Conservation (phyloP, 345 rosid genomes). For the Euphorbia pulcherrima region DNA sequence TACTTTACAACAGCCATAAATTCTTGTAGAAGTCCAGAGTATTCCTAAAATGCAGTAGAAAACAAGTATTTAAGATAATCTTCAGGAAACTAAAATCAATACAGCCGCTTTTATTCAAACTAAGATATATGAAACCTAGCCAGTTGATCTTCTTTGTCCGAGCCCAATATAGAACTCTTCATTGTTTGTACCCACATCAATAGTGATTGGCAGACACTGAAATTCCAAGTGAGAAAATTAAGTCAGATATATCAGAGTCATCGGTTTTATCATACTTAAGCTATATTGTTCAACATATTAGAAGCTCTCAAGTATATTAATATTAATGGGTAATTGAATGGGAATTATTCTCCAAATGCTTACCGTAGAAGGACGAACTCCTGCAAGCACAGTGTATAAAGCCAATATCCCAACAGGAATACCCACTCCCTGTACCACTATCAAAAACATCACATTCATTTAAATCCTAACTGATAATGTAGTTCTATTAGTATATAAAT, state of each 20-base stretch:
- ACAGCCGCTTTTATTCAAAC: no score
- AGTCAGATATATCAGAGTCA: no score
- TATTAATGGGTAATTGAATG: no score
- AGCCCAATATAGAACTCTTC: conserved; percentile 38
- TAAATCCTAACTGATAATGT: no score
- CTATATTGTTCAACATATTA: no score
- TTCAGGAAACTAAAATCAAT: no score
- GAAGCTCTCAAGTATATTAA: no score
- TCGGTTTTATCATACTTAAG: no score
- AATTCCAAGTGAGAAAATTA: no score
- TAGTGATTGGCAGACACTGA: conserved; percentile 33
- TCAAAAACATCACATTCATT: not conserved
- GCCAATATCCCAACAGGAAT: conserved; percentile 36
- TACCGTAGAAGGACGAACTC: conserved; percentile 34
- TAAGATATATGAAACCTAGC: conserved; percentile 18
- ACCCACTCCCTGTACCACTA: conserved; percentile 31
- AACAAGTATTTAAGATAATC: no score
- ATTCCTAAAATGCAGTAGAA: conserved; percentile 44
- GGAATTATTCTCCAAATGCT: no score
- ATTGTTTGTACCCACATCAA: conserved; percentile 37
- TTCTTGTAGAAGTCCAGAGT: conserved; percentile 64
- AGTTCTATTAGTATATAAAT: no score
- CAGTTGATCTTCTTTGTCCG: conserved; percentile 28
- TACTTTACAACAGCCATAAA: conserved; percentile 90
- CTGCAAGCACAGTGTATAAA: conserved; percentile 31